A percentile compares a stretch with the other conserved stretches of the same genome.
Conservation (phyloP, 192 early-diverging fungal genomes). For the Chytriomyces confervae region DNA sequence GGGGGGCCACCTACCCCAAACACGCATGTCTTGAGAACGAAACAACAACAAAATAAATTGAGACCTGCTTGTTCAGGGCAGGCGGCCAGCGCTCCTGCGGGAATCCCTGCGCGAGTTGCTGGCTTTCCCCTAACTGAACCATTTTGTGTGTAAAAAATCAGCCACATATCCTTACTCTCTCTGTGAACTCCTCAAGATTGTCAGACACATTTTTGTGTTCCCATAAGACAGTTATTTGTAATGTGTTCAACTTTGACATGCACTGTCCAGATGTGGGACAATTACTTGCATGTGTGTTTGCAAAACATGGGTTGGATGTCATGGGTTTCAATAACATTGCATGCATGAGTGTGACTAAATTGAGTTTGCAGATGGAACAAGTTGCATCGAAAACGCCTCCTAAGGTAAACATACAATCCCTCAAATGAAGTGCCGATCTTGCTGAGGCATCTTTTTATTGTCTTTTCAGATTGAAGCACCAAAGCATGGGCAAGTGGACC, state of each 20-base stretch:
- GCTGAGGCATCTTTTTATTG: too few relatives aligned
- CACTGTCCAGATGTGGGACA: constrained; percentile 46
- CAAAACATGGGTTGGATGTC: constrained; percentile 34
- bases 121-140: too few relatives aligned
- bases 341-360: neutral
- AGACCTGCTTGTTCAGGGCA: too few relatives aligned
- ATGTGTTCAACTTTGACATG: constrained; percentile 82
- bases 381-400: constrained; percentile 23
- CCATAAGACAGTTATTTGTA: constrained; percentile 73
- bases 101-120: too few relatives aligned
- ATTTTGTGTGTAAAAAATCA: too few relatives aligned
- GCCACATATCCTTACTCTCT: constrained; percentile 83
- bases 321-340: neutral
- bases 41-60: too few relatives aligned
- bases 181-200: constrained; percentile 78
- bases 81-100: too few relatives aligned
- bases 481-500: constrained; percentile 52
- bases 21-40: too few relatives aligned
- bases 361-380: neutral
- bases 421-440: too few relatives aligned
- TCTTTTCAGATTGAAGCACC: constrained; percentile 27
- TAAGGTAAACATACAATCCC: constrained; percentile 24
- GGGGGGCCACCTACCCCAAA: too few relatives aligned
- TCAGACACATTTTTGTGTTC: constrained; percentile 74
- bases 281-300: constrained; percentile 37